A percentile compares a stretch with the other conserved stretches of the same genome.
phyloP scores from a whole-genome alignment of 192 early-diverging fungal genomes.

The Coemansia sp. region DNA sequence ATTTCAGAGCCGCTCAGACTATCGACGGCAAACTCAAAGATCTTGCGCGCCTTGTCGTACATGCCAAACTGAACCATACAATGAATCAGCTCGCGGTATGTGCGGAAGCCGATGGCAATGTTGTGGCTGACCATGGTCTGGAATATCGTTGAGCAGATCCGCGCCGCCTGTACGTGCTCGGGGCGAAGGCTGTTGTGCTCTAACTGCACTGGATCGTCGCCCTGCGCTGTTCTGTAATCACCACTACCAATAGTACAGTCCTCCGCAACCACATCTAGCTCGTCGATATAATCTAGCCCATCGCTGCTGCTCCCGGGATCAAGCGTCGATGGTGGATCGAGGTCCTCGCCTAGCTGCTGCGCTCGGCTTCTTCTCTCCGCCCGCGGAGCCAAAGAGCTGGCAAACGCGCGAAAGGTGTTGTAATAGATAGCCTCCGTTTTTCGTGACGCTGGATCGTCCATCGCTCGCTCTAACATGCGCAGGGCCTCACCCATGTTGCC shows the following conservation, averaged over 20 bases:
- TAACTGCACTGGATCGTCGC: neutral
- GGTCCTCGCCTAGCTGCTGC: neutral
- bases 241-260: neutral
- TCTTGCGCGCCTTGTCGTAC: constrained; percentile 44
- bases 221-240: neutral
- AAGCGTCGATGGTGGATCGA: neutral
- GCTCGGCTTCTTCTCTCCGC: neutral
- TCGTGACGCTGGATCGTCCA: constrained; percentile 31
- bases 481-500: constrained; percentile 36
- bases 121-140: constrained; percentile 34
- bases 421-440: constrained; percentile 42
- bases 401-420: constrained; percentile 42
- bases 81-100: constrained; percentile 48
- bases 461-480: constrained; percentile 37
- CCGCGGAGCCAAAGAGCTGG: constrained; percentile 15
- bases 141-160: constrained; percentile 41
- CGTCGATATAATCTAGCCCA: constrained; percentile 29
- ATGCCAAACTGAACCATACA: constrained; percentile 41
- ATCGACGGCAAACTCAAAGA: constrained; percentile 47
- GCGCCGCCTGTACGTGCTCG: constrained; percentile 33
- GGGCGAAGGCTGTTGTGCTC: neutral
- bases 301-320: constrained; percentile 7
- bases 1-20: constrained; percentile 18
- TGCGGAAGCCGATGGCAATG: constrained; percentile 20
- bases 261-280: constrained; percentile 18